These are phyloP conservation scores for Rheum nobile DNA, from an alignment of 148 eudicot genomes.

Conservation along the genomic window DNA sequence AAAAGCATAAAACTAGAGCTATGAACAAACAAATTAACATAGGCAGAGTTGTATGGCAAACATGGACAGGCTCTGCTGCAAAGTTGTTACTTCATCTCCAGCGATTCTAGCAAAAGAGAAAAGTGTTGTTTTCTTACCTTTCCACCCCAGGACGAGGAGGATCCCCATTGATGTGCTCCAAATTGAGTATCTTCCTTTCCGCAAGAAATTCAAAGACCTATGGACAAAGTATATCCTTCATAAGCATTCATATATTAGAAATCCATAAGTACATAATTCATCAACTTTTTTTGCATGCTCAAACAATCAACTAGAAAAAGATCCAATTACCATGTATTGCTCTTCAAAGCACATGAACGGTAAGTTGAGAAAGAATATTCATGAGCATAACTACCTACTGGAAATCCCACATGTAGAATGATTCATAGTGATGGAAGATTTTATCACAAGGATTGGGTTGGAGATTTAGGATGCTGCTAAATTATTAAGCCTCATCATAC, in stretches of 20 bases:
- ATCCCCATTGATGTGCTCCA: conserved; percentile 63
- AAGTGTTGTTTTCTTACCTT: conserved; percentile 38
- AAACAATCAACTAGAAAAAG: not conserved
- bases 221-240: not conserved
- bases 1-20: not conserved
- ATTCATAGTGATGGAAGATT: not conserved
- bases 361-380: not conserved
- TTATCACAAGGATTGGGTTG: not conserved
- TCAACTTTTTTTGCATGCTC: not conserved
- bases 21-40: not conserved
- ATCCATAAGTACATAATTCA: not conserved
- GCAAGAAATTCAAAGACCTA: conserved; percentile 81
- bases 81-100: not conserved
- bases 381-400: not conserved
- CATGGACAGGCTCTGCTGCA: not conserved
- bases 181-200: conserved; percentile 50
- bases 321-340: not conserved
- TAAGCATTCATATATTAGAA: not conserved
- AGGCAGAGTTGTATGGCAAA: not conserved
- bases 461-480: not conserved
- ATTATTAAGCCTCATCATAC: not conserved
- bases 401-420: not conserved
- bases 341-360: not conserved
- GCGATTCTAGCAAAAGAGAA: not conserved
- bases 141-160: conserved; percentile 75